Evolutionary conservation across 257 asterid species (phyloP).

Genomic region (Cruciata laevipes): DNA sequence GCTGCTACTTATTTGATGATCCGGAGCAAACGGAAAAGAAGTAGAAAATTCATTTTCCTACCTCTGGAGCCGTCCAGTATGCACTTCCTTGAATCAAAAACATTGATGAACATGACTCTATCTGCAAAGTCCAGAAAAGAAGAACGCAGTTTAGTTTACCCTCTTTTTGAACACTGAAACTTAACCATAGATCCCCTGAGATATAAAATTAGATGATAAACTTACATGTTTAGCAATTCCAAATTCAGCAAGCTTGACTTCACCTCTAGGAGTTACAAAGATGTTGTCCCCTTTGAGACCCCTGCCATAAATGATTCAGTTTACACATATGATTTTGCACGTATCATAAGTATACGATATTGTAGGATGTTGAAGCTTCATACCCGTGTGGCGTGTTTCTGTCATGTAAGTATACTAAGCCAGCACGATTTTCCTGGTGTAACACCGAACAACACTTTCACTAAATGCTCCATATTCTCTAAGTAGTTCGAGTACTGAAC

Average conservation of each 20-base stretch:
- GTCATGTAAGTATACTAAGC: conserved; percentile 57
- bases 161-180: neutral
- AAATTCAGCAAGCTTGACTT: conserved; percentile 61
- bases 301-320: conserved; percentile 21
- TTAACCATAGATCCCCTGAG: neutral
- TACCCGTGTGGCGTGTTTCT: conserved; percentile 59
- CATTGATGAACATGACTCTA: conserved; percentile 38
- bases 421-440: conserved; percentile 51
- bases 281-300: conserved; percentile 70
- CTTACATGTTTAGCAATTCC: conserved; percentile 76
- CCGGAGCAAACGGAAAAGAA: no score
- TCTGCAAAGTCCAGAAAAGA: conserved; percentile 26
- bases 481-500: conserved; percentile 56
- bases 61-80: conserved; percentile 74
- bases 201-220: neutral
- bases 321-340: neutral
- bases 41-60: conserved; percentile 7
- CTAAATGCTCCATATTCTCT: conserved; percentile 63
- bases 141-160: neutral
- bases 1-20: no score
- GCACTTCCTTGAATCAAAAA: conserved; percentile 60
- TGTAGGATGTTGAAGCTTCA: neutral
- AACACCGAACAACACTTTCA: conserved; percentile 51
- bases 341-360: neutral
- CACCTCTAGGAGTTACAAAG: conserved; percentile 63